Base-by-base conservation (phyloP, 2,329 filamentous ascomycete genomes). In the Epicoccum sorghinum region DNA sequence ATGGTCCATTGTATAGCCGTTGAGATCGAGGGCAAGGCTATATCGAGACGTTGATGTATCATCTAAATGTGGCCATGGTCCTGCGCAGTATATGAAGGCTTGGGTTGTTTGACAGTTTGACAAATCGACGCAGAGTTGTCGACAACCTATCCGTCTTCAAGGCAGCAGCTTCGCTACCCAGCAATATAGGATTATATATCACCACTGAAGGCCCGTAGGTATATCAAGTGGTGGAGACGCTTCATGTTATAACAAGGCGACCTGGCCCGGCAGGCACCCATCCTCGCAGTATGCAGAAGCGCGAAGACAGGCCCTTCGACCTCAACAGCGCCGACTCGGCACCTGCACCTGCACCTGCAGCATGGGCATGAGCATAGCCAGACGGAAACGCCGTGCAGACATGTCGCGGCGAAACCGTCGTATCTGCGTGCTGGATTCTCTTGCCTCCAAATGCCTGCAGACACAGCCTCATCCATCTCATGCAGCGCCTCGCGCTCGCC, bases 1-100 rank as follows among this genome's bases (percentile, higher is more conserved):
- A 47, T 47, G 39, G 4, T 30, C 42, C 39, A 36, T 18, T 56
- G 43, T 47, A 44, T 47, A 47, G 43, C 53, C 43, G 47, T 56
- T 56, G 33, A 13, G 14, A 47, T 42, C 18, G 37, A 40, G n/a
- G 10, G 30, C 4, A 18, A 9, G n/a, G 18, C 9, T 32, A 33
- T 32, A 55, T 42, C 52, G 46, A 45, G 47, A 55, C 50, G 37
- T 25, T 47, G 46, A 30, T 39, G 32, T 45, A 37, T 47, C 37
- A 47, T 22, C n/a, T 30, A 27, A 54, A 38, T 41, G 24, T 18
- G 35, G 30, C 33, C 37, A 18, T 33, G 41, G 32, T 47, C 37
- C 52, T 42, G 32, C 46, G 18, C 27, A 46, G 24, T 33, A 33
- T 33, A 33, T 33, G 32, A 33, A 12, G 13, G 32, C 32, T n/a